Evolutionary conservation across 192 early-diverging fungal species (phyloP).

Genomic region (Backusella liffmaniae): DNA sequence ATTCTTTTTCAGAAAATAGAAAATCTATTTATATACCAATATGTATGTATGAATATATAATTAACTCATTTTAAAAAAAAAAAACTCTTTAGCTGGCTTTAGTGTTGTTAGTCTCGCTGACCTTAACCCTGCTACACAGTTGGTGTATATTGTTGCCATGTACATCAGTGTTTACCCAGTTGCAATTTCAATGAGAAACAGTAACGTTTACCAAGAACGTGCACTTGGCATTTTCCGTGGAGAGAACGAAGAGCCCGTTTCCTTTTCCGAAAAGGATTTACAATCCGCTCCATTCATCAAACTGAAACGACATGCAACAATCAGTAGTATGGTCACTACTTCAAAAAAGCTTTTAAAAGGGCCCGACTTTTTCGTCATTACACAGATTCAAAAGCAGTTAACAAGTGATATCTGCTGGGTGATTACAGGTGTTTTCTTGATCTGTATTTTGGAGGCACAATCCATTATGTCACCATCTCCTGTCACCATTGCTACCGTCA

Average conservation of each 20-base stretch:
- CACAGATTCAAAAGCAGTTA: slow-evolving; percentile 36
- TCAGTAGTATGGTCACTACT: slow-evolving; percentile 12
- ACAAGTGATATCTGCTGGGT: slow-evolving; percentile 39
- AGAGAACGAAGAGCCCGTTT: slow-evolving; percentile 18
- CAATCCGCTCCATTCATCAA: background rate
- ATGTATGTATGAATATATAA: background rate
- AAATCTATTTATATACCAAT: background rate
- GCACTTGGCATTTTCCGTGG: slow-evolving; percentile 31
- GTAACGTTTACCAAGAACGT: slow-evolving; percentile 38
- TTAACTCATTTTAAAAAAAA: background rate
- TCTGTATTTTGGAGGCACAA: slow-evolving; percentile 28
- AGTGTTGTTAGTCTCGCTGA: slow-evolving; percentile 25
- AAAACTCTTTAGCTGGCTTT: slow-evolving; percentile 28
- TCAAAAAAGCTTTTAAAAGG: slow-evolving; percentile 17
- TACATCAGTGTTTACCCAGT: slow-evolving; percentile 41
- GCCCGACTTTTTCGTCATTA: slow-evolving; percentile 39
- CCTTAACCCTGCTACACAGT: slow-evolving; percentile 24
- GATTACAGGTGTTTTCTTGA: slow-evolving; percentile 26
- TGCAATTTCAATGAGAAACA: slow-evolving; percentile 39
- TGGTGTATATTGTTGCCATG: slow-evolving; percentile 38
- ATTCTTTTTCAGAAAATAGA: background rate
- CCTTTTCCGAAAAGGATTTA: slow-evolving; percentile 13
- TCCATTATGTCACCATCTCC: slow-evolving; percentile 30
- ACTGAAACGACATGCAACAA: slow-evolving; percentile 8
- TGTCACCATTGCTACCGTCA: slow-evolving; percentile 27